These are phyloP conservation scores for Cladophialophora psammophila DNA, from an alignment of 2,329 filamentous ascomycete species.

Conservation along the genomic window DNA sequence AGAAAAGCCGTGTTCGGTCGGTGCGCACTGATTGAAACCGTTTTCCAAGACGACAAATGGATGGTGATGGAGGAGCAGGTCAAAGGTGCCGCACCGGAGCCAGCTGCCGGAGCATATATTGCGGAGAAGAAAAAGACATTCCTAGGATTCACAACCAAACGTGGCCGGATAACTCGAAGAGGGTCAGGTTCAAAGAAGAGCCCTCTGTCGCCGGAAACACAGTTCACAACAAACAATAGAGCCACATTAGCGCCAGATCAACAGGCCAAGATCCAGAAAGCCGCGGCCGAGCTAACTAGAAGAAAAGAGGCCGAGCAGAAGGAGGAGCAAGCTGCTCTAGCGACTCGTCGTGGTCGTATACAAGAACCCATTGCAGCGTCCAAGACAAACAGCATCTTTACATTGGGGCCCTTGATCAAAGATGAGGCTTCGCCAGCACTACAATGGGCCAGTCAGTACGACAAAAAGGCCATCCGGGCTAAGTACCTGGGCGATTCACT, in stretches of 20 bases:
- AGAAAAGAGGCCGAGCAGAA: conserved; percentile 66
- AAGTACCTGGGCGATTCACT: conserved; percentile 80
- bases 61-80: conserved; percentile 96
- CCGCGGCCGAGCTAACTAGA: conserved; percentile 81
- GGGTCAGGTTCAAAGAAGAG: conserved; percentile 73
- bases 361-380: conserved; percentile 58
- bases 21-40: conserved; percentile 89
- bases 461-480: conserved; percentile 83
- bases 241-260: conserved; percentile 88
- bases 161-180: conserved; percentile 70
- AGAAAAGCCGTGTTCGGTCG: conserved; percentile 93
- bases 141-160: conserved; percentile 81
- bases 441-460: conserved; percentile 96
- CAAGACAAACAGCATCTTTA: conserved; percentile 91
- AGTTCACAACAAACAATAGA: conserved; percentile 65
- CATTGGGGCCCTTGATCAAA: conserved; percentile 82
- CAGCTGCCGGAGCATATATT: conserved; percentile 84
- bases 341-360: conserved; percentile 64
- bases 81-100: conserved; percentile 86
- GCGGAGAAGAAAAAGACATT: conserved; percentile 98
- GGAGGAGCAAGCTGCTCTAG: conserved; percentile 55
- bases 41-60: conserved; percentile 82
- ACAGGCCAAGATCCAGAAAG: conserved; percentile 90
- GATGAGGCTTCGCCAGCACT: conserved; percentile 90
- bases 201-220: conserved; percentile 58